Evolutionary conservation across 192 early-diverging fungal species (phyloP).

Genomic region (Helicostylum pulchrum): DNA sequence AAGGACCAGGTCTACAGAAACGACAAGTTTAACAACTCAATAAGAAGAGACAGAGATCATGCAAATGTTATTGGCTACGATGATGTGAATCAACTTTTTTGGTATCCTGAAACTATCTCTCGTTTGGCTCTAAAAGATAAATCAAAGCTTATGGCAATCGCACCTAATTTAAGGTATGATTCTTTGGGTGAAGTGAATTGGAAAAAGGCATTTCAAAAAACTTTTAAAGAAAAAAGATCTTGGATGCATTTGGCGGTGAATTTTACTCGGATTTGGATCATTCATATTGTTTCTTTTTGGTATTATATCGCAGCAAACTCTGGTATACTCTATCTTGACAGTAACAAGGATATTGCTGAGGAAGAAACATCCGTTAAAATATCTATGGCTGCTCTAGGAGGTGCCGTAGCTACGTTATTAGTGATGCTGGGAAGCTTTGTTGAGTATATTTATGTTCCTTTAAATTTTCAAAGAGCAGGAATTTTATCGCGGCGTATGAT

Average conservation of each 20-base stretch:
- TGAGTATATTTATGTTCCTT: constrained; percentile 72
- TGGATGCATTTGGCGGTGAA: constrained; percentile 82
- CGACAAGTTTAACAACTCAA: constrained; percentile 57
- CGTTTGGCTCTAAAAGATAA: constrained; percentile 55
- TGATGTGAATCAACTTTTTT: constrained; percentile 84
- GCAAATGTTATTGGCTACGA: constrained; percentile 74
- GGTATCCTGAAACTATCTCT: constrained; percentile 55
- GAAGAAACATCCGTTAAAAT: constrained; percentile 45
- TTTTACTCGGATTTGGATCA: constrained; percentile 85
- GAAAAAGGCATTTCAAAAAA: constrained; percentile 72
- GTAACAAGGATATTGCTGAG: constrained; percentile 31
- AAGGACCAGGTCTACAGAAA: constrained; percentile 71
- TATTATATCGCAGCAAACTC: constrained; percentile 75
- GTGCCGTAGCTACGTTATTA: constrained; percentile 63
- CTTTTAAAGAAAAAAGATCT: constrained; percentile 81
- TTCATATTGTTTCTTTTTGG: constrained; percentile 76
- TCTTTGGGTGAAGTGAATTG: constrained; percentile 65
- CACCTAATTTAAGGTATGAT: constrained; percentile 62
- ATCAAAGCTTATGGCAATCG: constrained; percentile 56
- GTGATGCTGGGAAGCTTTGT: constrained; percentile 61
- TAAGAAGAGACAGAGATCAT: constrained; percentile 76
- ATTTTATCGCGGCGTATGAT: constrained; percentile 51
- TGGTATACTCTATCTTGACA: constrained; percentile 57
- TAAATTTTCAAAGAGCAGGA: constrained; percentile 53
- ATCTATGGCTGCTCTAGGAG: constrained; percentile 68